Conservation (phyloP, 1,284 basidiomycete species). For the Cryptococcus sp. region DNA sequence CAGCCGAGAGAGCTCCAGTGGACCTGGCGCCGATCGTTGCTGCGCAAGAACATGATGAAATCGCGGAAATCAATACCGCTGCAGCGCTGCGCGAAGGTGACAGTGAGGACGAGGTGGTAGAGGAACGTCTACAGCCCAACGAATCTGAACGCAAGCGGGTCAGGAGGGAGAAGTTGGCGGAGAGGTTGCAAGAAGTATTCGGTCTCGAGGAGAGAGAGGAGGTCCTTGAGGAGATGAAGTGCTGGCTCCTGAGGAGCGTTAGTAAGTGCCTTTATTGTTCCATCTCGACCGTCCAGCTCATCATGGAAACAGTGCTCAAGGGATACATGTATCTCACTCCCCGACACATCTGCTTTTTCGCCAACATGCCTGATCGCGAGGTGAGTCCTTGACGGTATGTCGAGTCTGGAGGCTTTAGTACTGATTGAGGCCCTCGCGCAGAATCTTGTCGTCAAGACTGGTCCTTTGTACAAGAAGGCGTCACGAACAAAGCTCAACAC, state of each 20-base stretch:
- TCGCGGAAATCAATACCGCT: conserved; percentile 23
- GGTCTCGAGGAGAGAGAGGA: conserved; percentile 75
- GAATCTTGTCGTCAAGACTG: conserved; percentile 86
- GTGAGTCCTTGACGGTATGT: conserved; percentile 55
- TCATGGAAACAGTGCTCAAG: conserved; percentile 69
- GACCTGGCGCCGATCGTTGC: conserved; percentile 11
- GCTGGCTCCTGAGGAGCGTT: conserved; percentile 81
- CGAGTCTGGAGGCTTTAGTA: neutral
- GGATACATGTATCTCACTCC: conserved; percentile 96
- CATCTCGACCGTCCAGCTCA: conserved; percentile 1
- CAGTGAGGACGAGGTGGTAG: conserved; percentile 24
- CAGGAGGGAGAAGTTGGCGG: conserved; percentile 71
- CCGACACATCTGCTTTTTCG: conserved; percentile 92
- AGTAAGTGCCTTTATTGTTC: conserved; percentile 60
- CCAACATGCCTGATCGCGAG: conserved; percentile 86
- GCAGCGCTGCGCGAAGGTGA: conserved; percentile 34
- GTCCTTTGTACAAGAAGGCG: conserved; percentile 78
- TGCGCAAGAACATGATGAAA: conserved; percentile 5
- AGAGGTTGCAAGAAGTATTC: conserved; percentile 83
- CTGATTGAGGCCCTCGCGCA: conserved; percentile 41
- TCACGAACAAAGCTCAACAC: conserved; percentile 83
- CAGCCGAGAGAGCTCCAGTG: neutral
- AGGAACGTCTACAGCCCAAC: conserved; percentile 25
- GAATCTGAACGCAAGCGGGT: conserved; percentile 55
- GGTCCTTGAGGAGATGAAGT: conserved; percentile 85